Evolutionary conservation across 106 monocot species (phyloP), one percentile per base, ranked within the genome.

Genomic region (Apostasia ramifera): DNA sequence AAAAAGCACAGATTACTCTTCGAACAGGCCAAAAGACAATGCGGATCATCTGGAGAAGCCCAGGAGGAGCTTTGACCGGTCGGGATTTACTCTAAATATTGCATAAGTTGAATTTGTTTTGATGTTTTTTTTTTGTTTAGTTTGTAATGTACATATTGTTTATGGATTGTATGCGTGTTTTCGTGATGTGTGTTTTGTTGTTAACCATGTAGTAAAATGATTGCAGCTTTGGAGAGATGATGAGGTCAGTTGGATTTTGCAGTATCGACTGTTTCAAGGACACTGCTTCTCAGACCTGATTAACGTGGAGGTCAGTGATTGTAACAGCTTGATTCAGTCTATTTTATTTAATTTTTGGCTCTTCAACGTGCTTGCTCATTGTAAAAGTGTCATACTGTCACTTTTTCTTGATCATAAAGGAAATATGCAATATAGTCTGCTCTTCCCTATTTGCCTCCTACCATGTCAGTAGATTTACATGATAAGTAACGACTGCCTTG

Each of bases 11-110:
- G 89, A 87, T 67, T 49, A 7, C 5, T 44, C 62, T 46, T 9
- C 14, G 5, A 86, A 90, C 6, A 82, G 74, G 56, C 48, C 84
- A 13, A 84, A 82, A 57, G 66, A 69, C 49, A 87, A 78, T 42
- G 40, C 67, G 38, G 89, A 92, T 63, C 78, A 82, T 67, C 57
- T 50, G 47, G 95, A 95, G 66, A 86, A 79, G 70, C 80, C 88
- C 48, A 80, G 95, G 76, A 88, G 82, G 65, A 95, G 95, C 80
- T 76, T 88, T 73, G 95, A 95, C 60, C 85, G 95, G 95, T 95
- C 37, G 46, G 86, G 54, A 77, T 42, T 42, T 69, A 10, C 45
- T 59, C 53, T 58, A 66, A 15, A 10, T 2, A 12, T 42, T 58
- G 48, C 2, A 46, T 48, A 45, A 66, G 10, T 40, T 43, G 53